A percentile compares a stretch with the other conserved stretches of the same genome.
These are phyloP conservation scores for Paramecium primaurelia DNA, from an alignment of 73 alveolate species.

Conservation along the genomic window DNA sequence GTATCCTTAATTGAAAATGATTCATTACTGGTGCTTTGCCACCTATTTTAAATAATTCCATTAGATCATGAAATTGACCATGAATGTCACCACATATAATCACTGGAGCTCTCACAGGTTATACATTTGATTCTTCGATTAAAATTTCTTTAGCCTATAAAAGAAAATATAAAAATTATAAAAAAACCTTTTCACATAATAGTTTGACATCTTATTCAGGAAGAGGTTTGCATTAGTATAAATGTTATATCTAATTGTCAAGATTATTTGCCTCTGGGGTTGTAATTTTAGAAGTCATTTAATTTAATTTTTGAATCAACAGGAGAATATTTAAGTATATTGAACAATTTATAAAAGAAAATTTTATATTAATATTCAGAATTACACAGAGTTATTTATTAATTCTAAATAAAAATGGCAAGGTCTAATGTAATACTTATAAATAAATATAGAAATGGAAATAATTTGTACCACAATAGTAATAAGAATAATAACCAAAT, in stretches of 20 bases:
- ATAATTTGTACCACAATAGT: neutral
- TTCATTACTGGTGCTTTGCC: slow-evolving; percentile 44
- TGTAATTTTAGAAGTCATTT: neutral
- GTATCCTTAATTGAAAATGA: slow-evolving; percentile 52
- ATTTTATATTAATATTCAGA: neutral
- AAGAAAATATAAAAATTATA: neutral
- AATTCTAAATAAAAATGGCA: neutral
- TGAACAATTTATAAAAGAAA: neutral
- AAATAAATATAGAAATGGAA: neutral
- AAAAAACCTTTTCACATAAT: neutral
- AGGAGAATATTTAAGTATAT: neutral
- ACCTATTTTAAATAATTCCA: slow-evolving; percentile 80
- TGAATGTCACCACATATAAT: slow-evolving; percentile 82
- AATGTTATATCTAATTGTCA: neutral
- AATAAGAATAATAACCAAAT: neutral
- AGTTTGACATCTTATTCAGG: slow-evolving; percentile 2
- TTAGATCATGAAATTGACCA: slow-evolving; percentile 84
- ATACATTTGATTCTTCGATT: slow-evolving; percentile 16
- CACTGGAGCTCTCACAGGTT: slow-evolving; percentile 4
- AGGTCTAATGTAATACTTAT: neutral
- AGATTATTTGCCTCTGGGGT: neutral
- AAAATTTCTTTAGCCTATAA: slow-evolving; percentile 21
- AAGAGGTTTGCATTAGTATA: neutral
- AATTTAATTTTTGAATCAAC: neutral
- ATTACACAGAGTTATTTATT: neutral